These are phyloP conservation scores for Fraxinus excelsior DNA, from an alignment of 257 asterid species.

Conservation along the genomic window DNA sequence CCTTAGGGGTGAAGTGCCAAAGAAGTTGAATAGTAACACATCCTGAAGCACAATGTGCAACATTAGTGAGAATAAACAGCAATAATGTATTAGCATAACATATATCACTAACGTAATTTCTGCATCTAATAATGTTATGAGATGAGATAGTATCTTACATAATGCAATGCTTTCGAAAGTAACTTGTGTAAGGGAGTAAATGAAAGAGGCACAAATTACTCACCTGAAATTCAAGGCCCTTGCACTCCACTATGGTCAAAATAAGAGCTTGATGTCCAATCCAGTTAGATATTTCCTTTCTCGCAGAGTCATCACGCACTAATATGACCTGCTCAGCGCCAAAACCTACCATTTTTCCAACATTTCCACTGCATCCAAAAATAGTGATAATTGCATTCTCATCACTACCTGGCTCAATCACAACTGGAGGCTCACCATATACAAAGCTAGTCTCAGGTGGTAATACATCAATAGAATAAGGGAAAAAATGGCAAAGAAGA, in stretches of 20 bases:
- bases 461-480: conserved; percentile 51
- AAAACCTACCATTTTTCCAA: conserved; percentile 56
- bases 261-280: conserved; percentile 62
- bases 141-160: neutral
- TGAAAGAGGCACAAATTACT: neutral
- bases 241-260: conserved; percentile 65
- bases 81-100: neutral
- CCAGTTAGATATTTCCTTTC: conserved; percentile 39
- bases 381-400: conserved; percentile 58
- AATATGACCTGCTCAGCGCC: conserved; percentile 82
- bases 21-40: conserved; percentile 65
- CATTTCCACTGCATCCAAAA: conserved; percentile 46
- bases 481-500: conserved; percentile 56
- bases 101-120: neutral
- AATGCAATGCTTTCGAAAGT: neutral
- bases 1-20: conserved; percentile 60
- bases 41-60: conserved; percentile 41
- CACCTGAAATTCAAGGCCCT: conserved; percentile 80
- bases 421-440: conserved; percentile 67
- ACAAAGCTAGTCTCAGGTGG: conserved; percentile 62
- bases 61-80: neutral
- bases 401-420: conserved; percentile 57
- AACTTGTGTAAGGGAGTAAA: neutral
- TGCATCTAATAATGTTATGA: neutral
- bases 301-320: conserved; percentile 56